Evolutionary conservation across 2,329 filamentous ascomycete genomes (phyloP).

Genomic region (Blumeriella jaapii): DNA sequence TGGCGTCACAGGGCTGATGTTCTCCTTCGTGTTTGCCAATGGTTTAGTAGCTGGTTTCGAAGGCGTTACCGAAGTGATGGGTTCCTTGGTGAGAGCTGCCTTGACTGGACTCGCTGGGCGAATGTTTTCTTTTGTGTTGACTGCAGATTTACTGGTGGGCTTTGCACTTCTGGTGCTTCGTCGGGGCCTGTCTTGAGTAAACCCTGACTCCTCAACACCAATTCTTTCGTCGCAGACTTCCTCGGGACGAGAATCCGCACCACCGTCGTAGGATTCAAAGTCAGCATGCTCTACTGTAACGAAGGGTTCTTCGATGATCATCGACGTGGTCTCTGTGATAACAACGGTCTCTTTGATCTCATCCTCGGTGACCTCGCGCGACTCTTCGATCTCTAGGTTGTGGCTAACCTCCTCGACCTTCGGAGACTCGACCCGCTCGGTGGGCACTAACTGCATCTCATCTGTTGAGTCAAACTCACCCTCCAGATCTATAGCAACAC

Average conservation of each 20-base stretch:
- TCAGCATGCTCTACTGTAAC: too few relatives aligned
- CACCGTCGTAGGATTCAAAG: neutral
- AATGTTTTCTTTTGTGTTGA: conserved; percentile 9
- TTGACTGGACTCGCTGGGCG: conserved; percentile 6
- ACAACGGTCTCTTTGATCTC: neutral
- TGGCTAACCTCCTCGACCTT: neutral
- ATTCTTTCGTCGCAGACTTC: neutral
- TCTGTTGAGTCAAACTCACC: neutral
- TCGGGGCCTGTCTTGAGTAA: conserved; percentile 8
- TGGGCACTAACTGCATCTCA: neutral
- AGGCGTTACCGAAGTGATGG: neutral
- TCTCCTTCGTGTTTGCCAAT: conserved; percentile 7
- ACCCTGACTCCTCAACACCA: conserved; percentile 3
- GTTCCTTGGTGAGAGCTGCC: neutral
- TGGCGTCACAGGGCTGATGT: conserved; percentile 8
- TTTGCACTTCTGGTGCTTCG: conserved; percentile 14
- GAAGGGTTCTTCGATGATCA: neutral
- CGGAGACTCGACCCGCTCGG: too few relatives aligned
- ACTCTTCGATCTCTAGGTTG: neutral
- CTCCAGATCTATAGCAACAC: neutral
- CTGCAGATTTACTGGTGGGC: conserved; percentile 3
- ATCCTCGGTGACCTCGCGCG: neutral
- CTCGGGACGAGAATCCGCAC: neutral
- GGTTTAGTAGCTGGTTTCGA: neutral
- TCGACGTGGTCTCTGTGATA: neutral